Evolutionary conservation across 179 eudicot species (phyloP).

Genomic region (Heliamphora ciliata): DNA sequence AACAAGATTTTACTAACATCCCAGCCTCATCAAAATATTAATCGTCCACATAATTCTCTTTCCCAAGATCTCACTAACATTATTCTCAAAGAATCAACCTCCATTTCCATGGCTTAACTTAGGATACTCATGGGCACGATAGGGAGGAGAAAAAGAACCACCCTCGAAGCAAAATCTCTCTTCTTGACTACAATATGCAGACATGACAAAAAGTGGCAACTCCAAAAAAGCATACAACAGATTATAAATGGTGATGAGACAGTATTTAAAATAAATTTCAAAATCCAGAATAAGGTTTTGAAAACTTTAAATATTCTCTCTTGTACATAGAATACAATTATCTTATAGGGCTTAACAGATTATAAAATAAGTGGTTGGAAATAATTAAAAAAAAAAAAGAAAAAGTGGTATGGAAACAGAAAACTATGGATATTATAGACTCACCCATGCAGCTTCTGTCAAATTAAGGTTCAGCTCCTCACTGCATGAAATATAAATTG

Average conservation of each 20-base stretch:
- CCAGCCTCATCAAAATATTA: not conserved
- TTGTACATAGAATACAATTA: not conserved
- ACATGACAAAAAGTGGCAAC: too few species aligned
- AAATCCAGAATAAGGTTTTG: too few species aligned
- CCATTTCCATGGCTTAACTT: not conserved
- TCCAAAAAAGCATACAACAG: too few species aligned
- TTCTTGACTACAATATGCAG: not conserved
- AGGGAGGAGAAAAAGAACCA: not conserved
- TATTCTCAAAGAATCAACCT: not conserved
- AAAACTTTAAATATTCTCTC: not conserved
- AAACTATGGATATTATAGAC: slow-evolving; percentile 17
- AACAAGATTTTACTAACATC: not conserved
- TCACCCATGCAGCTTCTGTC: slow-evolving; percentile 96
- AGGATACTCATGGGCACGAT: too few species aligned
- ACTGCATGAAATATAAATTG: slow-evolving; percentile 39
- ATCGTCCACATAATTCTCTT: not conserved
- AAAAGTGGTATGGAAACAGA: not conserved
- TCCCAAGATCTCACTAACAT: not conserved
- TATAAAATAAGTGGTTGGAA: too few species aligned
- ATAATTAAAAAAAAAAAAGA: not conserved
- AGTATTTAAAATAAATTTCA: too few species aligned
- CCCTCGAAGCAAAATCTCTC: not conserved
- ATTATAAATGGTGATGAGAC: too few species aligned
- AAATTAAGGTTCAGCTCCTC: slow-evolving; percentile 82
- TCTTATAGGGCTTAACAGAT: not conserved